Evolutionary conservation across 352 stramenopile species (phyloP), one percentile per base, ranked within the genome.

Genomic region (Thraustochytrium sp.): DNA sequence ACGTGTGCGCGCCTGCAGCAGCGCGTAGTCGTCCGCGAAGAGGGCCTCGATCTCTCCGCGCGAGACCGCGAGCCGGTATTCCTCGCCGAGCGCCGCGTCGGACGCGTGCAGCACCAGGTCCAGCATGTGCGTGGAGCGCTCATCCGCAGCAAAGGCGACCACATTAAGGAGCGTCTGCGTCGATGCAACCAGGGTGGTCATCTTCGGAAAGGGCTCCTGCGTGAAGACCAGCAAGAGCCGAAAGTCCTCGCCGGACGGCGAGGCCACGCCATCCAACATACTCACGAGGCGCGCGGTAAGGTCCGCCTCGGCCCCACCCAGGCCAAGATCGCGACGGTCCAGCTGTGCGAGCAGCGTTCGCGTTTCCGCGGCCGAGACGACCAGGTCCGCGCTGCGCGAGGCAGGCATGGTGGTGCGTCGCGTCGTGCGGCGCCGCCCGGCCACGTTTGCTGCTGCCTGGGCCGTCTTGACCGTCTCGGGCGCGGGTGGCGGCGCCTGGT

Each of bases 141-240:
- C 23, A 18, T 77, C 31, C 23, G 65, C 42, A 29, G 65, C 18
- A 68, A 77, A 55, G 29, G 49, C 65, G 16, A 77, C 31, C 31
- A 77, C 65, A n/a, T 23, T 62, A 16, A 77, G 46, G 11, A 72
- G 49, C 29, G 65, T 29, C 11, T 38, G 9, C 8, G 29, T 77
- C 13, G 65, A 77, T 0, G 40, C 26, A 62, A 62, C 46, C 16
- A 62, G 42, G 13, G 40, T 29, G 21, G 59, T 72, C 26, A 72
- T 55, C 59, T 46, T 72, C 1, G 59, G 59, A 2, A 72, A 72
- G 16, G 59, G 59, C 36, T 72, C 59, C 46, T 77, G 65, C 23
- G 65, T 77, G 3, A 77, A 62, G 0, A 64, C 64, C 18, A 77
- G 40, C 68, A 36, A 77, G 40, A 62, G n/a, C 29, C 37, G 42